phyloP scores from a whole-genome alignment of 2,329 filamentous ascomycete species.

The Rosellinia necatrix region DNA sequence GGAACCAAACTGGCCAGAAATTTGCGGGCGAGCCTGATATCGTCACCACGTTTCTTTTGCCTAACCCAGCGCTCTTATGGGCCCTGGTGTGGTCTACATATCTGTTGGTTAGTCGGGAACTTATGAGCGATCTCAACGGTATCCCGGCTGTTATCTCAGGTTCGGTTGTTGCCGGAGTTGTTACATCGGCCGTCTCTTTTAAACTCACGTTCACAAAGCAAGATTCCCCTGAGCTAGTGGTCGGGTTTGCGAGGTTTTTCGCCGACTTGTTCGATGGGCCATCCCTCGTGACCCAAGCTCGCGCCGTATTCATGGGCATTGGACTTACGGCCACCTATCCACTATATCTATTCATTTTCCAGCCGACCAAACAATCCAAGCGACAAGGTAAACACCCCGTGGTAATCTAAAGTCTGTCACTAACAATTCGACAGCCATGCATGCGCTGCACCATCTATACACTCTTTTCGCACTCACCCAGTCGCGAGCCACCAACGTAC shows the following conservation, averaged over 20 bases:
- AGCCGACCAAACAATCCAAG: conserved; percentile 33
- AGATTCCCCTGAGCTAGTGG: conserved; percentile 83
- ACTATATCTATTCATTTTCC: conserved; percentile 44
- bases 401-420: neutral
- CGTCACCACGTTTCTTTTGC: conserved; percentile 69
- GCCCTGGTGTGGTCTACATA: conserved; percentile 71
- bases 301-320: conserved; percentile 56
- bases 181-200: conserved; percentile 71
- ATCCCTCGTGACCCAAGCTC: conserved; percentile 54
- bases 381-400: conserved; percentile 33
- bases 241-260: conserved; percentile 49
- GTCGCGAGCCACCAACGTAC: conserved; percentile 82
- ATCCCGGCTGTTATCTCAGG: conserved; percentile 49
- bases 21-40: conserved; percentile 90
- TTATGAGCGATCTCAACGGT: conserved; percentile 49
- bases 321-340: conserved; percentile 45
- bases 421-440: conserved; percentile 38
- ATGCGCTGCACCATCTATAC: conserved; percentile 70
- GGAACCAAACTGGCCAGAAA: conserved; percentile 98
- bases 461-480: conserved; percentile 85
- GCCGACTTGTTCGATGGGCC: conserved; percentile 48
- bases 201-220: conserved; percentile 87
- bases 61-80: conserved; percentile 75
- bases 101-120: conserved; percentile 56
- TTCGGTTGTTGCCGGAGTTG: conserved; percentile 48